These are phyloP conservation scores for Alternaria brassicicola DNA, from an alignment of 2,329 filamentous ascomycete species.

Conservation along the genomic window DNA sequence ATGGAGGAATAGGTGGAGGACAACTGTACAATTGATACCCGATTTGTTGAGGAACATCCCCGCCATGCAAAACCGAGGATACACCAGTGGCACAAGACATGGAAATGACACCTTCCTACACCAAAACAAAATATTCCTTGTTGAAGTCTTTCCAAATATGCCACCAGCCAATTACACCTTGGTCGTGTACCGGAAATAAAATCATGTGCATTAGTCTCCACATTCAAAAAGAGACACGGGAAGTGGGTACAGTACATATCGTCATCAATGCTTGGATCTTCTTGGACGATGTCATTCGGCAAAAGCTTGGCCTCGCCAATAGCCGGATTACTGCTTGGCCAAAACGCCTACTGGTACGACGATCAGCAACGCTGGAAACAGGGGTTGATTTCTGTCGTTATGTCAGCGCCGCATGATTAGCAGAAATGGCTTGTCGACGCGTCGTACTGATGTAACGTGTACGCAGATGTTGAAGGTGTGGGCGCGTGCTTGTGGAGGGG, in stretches of 20 bases:
- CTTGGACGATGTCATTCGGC: constrained; percentile 13
- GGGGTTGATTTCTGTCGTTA: not conserved
- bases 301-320: constrained; percentile 4
- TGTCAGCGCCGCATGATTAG: not conserved
- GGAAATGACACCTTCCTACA: not conserved
- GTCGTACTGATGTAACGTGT: not conserved
- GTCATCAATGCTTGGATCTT: constrained; percentile 1
- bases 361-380: not conserved
- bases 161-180: not conserved
- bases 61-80: not conserved
- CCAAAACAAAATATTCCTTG: not conserved
- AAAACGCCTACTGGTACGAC: not conserved
- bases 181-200: not conserved
- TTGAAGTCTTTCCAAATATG: not conserved
- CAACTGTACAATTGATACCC: constrained; percentile 3
- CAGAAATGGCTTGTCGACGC: not conserved
- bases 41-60: not conserved
- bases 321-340: not conserved
- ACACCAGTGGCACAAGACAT: not conserved
- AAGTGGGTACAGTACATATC: not conserved
- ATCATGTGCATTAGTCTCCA: not conserved
- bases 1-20: not conserved
- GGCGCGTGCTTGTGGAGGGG: not conserved
- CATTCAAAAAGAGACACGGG: not conserved
- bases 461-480: not conserved